Base-by-base conservation (phyloP, 306 rosid species). In the Glycine tomentella region DNA sequence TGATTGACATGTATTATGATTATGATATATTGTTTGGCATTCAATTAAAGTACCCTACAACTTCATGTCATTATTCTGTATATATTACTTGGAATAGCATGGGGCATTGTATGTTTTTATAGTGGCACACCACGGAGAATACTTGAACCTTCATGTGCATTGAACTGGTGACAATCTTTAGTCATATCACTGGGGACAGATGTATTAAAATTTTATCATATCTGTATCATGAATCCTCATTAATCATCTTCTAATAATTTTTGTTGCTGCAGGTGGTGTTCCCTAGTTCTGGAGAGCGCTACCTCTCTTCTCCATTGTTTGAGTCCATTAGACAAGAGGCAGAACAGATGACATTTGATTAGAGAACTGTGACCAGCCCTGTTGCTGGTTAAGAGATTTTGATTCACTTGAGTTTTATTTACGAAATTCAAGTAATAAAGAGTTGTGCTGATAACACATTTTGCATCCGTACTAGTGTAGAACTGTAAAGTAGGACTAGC, bases 211-310 rank as follows among this genome's bases (percentile, higher is more conserved):
- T 11, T 7, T 51, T 7, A 17, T 66, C 17, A 38, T 40, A 9
- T 25, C 31, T 64, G 40, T 31, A 25, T 20, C 14, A 75, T 52
- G 53, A 75, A 46, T 13, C 20, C 14, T 16, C 40, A 20, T 36
- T 11, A 33, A n/a, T 42, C 46, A 7, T 42, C 4, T 42, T 42
- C 46, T 4, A 42, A 6, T 25, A 58, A 38, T n/a, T 25, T 7
- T 75, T 20, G 6, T 67, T 75, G 76, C 9, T 77, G 82, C 79
- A 90, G 89, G 89, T 76, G 65, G 48, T 90, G 44, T 86, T 90
- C 69, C 89, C 93, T 9, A 86, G 88, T 71, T 75, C 45, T 3
- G 90, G 91, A 75, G 90, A 88, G 82, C 89, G 85, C 9, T 88
- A 88, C 64, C 78, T 90, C 65, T 90, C 89, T 11, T 62, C 90